Evolutionary conservation across 2,329 filamentous ascomycete genomes (phyloP), one percentile per base, ranked within the genome.

Genomic region (Lasiodiplodia hormozganensis): DNA sequence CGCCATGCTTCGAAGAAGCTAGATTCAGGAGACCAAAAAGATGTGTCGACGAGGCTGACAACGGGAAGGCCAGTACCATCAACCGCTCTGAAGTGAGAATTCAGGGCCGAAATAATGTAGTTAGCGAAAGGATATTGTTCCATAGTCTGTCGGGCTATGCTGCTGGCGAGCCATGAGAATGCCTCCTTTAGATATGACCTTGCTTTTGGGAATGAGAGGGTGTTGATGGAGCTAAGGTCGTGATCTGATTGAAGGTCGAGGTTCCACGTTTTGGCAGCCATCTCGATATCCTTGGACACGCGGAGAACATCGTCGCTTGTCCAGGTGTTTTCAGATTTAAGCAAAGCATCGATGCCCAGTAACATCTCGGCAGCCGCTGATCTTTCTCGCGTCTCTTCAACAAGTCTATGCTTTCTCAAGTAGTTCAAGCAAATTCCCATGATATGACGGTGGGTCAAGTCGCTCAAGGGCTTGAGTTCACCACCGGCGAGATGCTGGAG

Each of bases 1-100:
- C 53, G 53, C 53, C 53, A 56, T 31, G 53, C 14, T 5, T 34
- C 18, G 53, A 56, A 56, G 53, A n/a, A 8, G 52, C 14, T 54
- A 12, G 7, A 23, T 18, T 31, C 12, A 12, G 12, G 16, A 28
- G 52, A 28, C 52, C 10, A 18, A 25, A 28, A 18, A 18, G 25
- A 18, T 2, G 12, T 18, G 23, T 54, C 16, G 23, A 54, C 52
- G 16, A 54, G 28, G 8, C 5, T 28, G 25, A 7, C 21, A 6
- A 18, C 2, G 16, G 16, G 12, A 54, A 18, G 12, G 16, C 53
- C 53, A n/a, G 18, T 6, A 5, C 10, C 18, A n/a, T 56, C 53
- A 16, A 56, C 16, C 8, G 28, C 16, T 36, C 34, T 34, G 28
- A 56, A 31, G 53, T 56, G 53, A n/a, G 36, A 21, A 34, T 58